Conservation (phyloP, 2,329 filamentous ascomycete genomes). For the Diaporthe longicolla region DNA sequence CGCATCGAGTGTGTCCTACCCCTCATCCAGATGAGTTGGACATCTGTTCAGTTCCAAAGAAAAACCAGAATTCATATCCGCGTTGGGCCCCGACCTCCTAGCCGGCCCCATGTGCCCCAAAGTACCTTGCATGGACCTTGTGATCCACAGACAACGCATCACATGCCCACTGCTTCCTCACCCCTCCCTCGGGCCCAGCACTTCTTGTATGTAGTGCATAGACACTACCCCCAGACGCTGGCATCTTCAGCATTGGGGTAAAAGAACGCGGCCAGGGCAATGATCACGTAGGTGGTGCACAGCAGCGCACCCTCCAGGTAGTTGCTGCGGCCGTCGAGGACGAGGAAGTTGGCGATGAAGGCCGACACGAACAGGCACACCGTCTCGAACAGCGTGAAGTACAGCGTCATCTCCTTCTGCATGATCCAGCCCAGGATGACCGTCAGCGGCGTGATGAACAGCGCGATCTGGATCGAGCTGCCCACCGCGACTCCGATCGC, state of each 20-base stretch:
- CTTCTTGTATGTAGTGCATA: no score
- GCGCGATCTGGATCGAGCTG: slow-evolving; percentile 79
- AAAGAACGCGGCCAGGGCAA: slow-evolving; percentile 76
- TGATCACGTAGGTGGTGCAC: slow-evolving; percentile 77
- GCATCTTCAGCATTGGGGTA: slow-evolving; percentile 69
- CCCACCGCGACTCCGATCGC: slow-evolving; percentile 81
- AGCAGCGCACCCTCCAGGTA: slow-evolving; percentile 85
- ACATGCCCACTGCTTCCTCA: background rate
- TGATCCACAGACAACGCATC: background rate
- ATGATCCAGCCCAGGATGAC: slow-evolving; percentile 81
- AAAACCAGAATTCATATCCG: background rate
- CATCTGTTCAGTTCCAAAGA: slow-evolving; percentile 37
- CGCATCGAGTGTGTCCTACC: background rate
- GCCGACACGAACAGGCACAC: slow-evolving; percentile 87
- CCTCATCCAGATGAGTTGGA: slow-evolving; percentile 42
- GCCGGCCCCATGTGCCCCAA: background rate
- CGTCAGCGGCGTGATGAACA: slow-evolving; percentile 79
- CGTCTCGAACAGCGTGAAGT: slow-evolving; percentile 92
- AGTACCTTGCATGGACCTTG: background rate
- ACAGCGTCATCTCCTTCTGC: slow-evolving; percentile 79
- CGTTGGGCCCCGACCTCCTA: background rate
- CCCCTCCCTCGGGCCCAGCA: no score
- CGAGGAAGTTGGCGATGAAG: slow-evolving; percentile 89
- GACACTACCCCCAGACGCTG: slow-evolving; percentile 49
- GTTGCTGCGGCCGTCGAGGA: slow-evolving; percentile 87